These are phyloP conservation scores for Phytophthora melonis DNA, from an alignment of 352 stramenopile genomes.

Conservation along the genomic window DNA sequence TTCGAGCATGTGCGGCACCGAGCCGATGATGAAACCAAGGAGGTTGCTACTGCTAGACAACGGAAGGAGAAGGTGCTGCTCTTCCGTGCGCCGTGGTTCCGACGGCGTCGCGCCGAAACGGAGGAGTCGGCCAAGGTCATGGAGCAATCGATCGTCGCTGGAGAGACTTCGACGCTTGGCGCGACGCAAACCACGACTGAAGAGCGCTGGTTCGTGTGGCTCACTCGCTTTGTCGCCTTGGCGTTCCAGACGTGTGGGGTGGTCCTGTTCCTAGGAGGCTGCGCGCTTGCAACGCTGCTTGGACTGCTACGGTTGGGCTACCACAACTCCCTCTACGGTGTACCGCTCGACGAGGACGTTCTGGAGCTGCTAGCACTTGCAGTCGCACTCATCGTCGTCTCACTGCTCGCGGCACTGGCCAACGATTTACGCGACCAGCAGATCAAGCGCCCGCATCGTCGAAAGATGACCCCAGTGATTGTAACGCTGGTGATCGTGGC, in stretches of 20 bases:
- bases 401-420: slow-evolving; percentile 62
- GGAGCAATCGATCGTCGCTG: slow-evolving; percentile 5
- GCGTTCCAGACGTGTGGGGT: slow-evolving; percentile 43
- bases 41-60: slow-evolving; percentile 61
- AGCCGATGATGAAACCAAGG: slow-evolving; percentile 64
- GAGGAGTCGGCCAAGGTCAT: slow-evolving; percentile 3
- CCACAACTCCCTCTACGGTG: slow-evolving; percentile 58
- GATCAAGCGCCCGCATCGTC: slow-evolving; percentile 32
- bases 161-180: slow-evolving; percentile 53
- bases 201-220: slow-evolving; percentile 82
- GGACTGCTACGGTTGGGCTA: slow-evolving; percentile 61
- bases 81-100: slow-evolving; percentile 48
- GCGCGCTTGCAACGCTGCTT: slow-evolving; percentile 62
- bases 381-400: slow-evolving; percentile 39
- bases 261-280: slow-evolving; percentile 56
- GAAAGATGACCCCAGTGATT: slow-evolving; percentile 24
- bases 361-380: slow-evolving; percentile 50
- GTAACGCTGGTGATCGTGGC: slow-evolving; percentile 43
- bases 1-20: slow-evolving; percentile 77
- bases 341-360: slow-evolving; percentile 58
- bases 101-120: slow-evolving; percentile 12
- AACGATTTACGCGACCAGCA: slow-evolving; percentile 58
- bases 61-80: slow-evolving; percentile 84
- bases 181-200: slow-evolving; percentile 67
- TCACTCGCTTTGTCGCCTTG: slow-evolving; percentile 53